Conservation (phyloP, 495 filamentous ascomycete genomes). For the Trichoderma erinaceum region DNA sequence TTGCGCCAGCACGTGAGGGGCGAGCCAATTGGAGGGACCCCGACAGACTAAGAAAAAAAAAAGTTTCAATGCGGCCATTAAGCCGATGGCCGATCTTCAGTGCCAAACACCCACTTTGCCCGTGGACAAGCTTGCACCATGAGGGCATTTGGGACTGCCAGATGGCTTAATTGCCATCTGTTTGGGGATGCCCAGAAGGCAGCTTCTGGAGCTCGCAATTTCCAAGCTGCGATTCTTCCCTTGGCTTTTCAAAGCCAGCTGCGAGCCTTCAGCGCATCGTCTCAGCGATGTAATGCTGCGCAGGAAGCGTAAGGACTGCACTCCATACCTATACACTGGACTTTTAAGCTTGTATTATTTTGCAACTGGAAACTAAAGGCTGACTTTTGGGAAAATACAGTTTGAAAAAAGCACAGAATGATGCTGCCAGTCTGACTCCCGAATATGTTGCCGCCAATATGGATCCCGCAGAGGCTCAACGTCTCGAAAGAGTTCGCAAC, state of each 20-base stretch:
- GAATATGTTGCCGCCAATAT: slow-evolving; percentile 50
- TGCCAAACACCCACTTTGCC: slow-evolving; percentile 12
- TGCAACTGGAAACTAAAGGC: neutral
- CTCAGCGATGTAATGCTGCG: slow-evolving; percentile 25
- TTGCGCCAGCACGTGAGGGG: neutral
- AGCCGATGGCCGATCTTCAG: neutral
- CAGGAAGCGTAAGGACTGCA: slow-evolving; percentile 29
- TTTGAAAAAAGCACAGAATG: slow-evolving; percentile 40
- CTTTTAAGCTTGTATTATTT: neutral
- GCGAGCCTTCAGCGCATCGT: slow-evolving; percentile 28
- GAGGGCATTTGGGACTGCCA: slow-evolving; percentile 16
- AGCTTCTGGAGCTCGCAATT: slow-evolving; percentile 28
- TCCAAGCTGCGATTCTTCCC: slow-evolving; percentile 16
- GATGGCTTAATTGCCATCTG: slow-evolving; percentile 16
- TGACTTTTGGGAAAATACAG: slow-evolving; percentile 21
- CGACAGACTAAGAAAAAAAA: slow-evolving; percentile 16
- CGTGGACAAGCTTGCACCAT: slow-evolving; percentile 14
- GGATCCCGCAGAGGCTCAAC: slow-evolving; percentile 67
- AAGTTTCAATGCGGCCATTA: neutral
- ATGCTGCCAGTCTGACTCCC: slow-evolving; percentile 37
- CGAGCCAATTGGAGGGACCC: slow-evolving; percentile 14
- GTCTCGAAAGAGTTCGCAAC: slow-evolving; percentile 78
- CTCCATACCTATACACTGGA: neutral
- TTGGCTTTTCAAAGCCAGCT: slow-evolving; percentile 15
- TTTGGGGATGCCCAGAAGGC: slow-evolving; percentile 25